These are phyloP conservation scores for Rhizophora apiculata DNA, from an alignment of 345 rosid species.

Conservation along the genomic window DNA sequence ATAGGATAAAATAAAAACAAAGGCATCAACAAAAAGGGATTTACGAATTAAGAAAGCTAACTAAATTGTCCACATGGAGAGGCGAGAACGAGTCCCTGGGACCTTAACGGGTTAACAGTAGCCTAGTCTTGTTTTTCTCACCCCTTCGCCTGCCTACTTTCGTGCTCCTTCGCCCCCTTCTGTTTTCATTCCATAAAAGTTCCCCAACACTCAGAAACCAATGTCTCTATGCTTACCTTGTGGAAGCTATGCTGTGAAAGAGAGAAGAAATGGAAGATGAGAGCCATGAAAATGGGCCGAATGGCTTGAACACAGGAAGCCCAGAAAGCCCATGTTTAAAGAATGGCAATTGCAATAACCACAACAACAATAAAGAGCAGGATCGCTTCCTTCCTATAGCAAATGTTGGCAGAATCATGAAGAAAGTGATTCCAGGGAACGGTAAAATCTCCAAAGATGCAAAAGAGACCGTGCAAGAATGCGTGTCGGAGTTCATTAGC, in stretches of 20 bases:
- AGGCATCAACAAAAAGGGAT: no score
- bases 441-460: slow-evolving; percentile 26
- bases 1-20: no score
- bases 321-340: slow-evolving; percentile 52
- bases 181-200: slow-evolving; percentile 22
- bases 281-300: slow-evolving; percentile 37
- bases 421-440: slow-evolving; percentile 20
- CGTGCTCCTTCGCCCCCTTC: slow-evolving; percentile 24
- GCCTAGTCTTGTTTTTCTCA: slow-evolving; percentile 18
- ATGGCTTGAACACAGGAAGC: slow-evolving; percentile 26
- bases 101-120: slow-evolving; percentile 10
- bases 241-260: neutral
- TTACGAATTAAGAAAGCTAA: no score
- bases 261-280: slow-evolving; percentile 54
- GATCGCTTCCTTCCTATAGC: slow-evolving; percentile 24
- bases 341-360: slow-evolving; percentile 20
- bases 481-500: slow-evolving; percentile 25
- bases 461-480: slow-evolving; percentile 19
- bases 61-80: no score
- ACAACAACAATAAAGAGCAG: slow-evolving; percentile 27
- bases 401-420: slow-evolving; percentile 25
- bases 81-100: slow-evolving; percentile 42
- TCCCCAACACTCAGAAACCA: slow-evolving; percentile 6
- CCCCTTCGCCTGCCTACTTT: slow-evolving; percentile 42
- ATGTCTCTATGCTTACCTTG: slow-evolving; percentile 1